A percentile compares a stretch with the other conserved stretches of the same genome.
These are phyloP conservation scores for Citrus maxima DNA, from an alignment of 345 rosid species.

Conservation along the genomic window DNA sequence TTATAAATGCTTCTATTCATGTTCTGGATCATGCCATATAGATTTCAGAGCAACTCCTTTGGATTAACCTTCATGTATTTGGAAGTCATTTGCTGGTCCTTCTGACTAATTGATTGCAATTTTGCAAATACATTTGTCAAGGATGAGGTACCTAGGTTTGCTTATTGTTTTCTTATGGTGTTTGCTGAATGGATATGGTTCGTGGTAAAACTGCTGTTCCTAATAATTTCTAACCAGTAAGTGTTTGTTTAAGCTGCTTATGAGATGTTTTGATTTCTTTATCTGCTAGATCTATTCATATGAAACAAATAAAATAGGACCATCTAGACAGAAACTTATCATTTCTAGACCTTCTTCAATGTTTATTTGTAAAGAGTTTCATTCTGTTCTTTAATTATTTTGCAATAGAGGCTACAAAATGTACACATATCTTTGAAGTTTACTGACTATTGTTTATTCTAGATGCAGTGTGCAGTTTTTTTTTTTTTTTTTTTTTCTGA, in stretches of 20 bases:
- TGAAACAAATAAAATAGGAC: background rate
- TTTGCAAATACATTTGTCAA: background rate
- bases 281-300: background rate
- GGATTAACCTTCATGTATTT: background rate
- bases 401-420: background rate
- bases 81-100: background rate
- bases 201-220: background rate
- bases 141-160: background rate
- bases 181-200: too few species aligned
- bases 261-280: background rate
- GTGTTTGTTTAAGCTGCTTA: background rate
- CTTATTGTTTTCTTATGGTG: background rate
- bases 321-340: background rate
- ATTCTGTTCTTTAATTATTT: background rate
- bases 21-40: background rate
- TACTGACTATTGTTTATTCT: background rate
- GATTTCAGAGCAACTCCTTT: background rate
- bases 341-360: background rate
- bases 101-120: background rate
- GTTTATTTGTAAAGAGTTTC: background rate
- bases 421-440: background rate
- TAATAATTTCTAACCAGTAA: background rate
- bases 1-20: background rate
- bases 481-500: background rate
- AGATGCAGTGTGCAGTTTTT: background rate